phyloP scores from a whole-genome alignment of 2,329 filamentous ascomycete species.

The Fusarium dlaminii region DNA sequence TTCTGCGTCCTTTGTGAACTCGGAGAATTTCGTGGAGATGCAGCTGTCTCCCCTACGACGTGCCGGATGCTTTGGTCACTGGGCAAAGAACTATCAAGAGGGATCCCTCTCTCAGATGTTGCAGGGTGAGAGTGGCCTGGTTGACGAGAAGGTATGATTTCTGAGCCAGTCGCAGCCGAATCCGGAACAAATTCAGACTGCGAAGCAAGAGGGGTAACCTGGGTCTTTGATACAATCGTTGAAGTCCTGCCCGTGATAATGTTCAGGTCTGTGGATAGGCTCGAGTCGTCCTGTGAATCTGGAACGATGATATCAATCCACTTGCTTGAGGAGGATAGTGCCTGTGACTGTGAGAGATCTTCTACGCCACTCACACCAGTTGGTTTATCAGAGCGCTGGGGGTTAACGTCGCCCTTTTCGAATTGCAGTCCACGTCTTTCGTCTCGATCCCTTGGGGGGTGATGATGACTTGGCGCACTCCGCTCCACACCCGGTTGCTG shows the following conservation, averaged over 20 bases:
- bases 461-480: neutral
- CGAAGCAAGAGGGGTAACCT: neutral
- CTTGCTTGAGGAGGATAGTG: conserved; percentile 1
- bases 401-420: neutral
- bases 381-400: neutral
- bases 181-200: conserved; percentile 20
- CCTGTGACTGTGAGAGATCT: neutral
- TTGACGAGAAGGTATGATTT: conserved; percentile 44
- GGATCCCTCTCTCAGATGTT: neutral
- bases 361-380: neutral
- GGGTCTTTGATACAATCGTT: neutral
- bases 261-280: conserved; percentile 6
- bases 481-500: neutral
- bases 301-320: conserved; percentile 24
- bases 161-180: conserved; percentile 13
- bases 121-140: conserved; percentile 18
- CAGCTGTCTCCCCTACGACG: neutral
- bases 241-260: neutral
- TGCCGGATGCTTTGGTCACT: neutral
- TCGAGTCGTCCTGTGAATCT: conserved; percentile 35
- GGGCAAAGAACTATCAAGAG: neutral
- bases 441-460: neutral
- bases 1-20: neutral
- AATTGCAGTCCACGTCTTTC: neutral
- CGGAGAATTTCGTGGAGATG: neutral